Base-by-base conservation (phyloP, 2,329 filamentous ascomycete genomes). In the Cylindrodendrum hubeiense region DNA sequence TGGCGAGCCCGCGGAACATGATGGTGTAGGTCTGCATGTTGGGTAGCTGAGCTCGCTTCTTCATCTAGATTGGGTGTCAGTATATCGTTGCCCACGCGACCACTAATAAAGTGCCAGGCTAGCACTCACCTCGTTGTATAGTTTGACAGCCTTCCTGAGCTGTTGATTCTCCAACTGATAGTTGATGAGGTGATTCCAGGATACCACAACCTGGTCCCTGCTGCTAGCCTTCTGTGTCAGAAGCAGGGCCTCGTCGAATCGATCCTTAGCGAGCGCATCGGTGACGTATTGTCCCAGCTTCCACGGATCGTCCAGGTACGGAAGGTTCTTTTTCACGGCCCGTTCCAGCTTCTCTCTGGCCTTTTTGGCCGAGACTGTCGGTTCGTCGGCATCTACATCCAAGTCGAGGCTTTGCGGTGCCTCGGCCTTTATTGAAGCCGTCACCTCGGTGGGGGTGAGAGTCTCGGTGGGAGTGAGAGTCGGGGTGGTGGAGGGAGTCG, bases 161-260 rank as follows among this genome's bases (percentile, higher is more conserved):
- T 85, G 85, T 44, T 87, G 83, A 24, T 89, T 83, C 44, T 85
- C 80, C 77, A 98, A 81, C 67, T 89, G 84, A 78, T 94, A 89
- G 62, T 91, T 87, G 61, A 99, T 90, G 47, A 97, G 79, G 75
- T 93, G 88, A 79, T 98, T 98, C 95, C 95, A 99, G 63, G 92
- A 90, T 63, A 97, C 94, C 4, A 88, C 83, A 68, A 91, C 90
- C 63, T 90, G 82, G 68, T 87, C 84, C 1, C 84, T 79, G 69
- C 86, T 89, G 77, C 90, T 94, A n/a, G 91, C 91, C 71, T 86
- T 83, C 63, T 91, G 89, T 39, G 91, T 87, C 64, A 97, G 78
- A 21, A 88, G 82, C 44, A 91, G 79, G 26, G 94, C 94, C 74
- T 93, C 89, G 3, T 90, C 87, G 39, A 86, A 86, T 33, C 90